Conservation (phyloP, 2,329 filamentous ascomycete species). For the Alternaria tenuissima region DNA sequence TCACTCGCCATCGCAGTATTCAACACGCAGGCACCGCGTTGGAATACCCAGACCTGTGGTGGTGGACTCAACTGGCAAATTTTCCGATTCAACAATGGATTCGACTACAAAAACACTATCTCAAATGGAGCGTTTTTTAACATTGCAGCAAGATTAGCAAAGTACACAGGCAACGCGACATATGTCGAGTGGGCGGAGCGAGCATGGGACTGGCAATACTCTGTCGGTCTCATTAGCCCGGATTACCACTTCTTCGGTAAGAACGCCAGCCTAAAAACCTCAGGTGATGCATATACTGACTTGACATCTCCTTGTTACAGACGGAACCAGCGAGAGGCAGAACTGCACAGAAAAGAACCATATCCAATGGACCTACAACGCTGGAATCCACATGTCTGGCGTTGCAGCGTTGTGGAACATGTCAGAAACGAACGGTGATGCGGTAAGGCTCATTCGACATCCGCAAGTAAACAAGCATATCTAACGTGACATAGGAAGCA, state of each 20-base stretch:
- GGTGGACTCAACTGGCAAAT: slow-evolving; percentile 79
- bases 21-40: slow-evolving; percentile 71
- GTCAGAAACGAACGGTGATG: slow-evolving; percentile 50
- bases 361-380: slow-evolving; percentile 57
- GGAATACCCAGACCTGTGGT: slow-evolving; percentile 70
- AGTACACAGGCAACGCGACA: slow-evolving; percentile 67
- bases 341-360: slow-evolving; percentile 55
- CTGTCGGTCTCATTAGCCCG: slow-evolving; percentile 59
- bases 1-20: slow-evolving; percentile 74
- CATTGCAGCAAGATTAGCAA: slow-evolving; percentile 74
- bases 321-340: slow-evolving; percentile 53
- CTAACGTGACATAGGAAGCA: slow-evolving; percentile 23
- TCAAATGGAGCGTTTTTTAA: slow-evolving; percentile 82
- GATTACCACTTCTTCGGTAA: slow-evolving; percentile 53
- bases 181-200: slow-evolving; percentile 67
- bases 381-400: slow-evolving; percentile 55
- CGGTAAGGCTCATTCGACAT: slow-evolving; percentile 6
- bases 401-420: slow-evolving; percentile 56
- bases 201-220: slow-evolving; percentile 63
- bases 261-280: not conserved
- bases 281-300: not conserved
- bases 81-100: slow-evolving; percentile 74
- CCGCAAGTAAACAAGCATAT: too few species aligned
- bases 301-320: not conserved
- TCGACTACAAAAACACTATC: slow-evolving; percentile 80